These are phyloP conservation scores for Xenoacremonium recifei DNA, from an alignment of 2,329 filamentous ascomycete species.

Conservation along the genomic window DNA sequence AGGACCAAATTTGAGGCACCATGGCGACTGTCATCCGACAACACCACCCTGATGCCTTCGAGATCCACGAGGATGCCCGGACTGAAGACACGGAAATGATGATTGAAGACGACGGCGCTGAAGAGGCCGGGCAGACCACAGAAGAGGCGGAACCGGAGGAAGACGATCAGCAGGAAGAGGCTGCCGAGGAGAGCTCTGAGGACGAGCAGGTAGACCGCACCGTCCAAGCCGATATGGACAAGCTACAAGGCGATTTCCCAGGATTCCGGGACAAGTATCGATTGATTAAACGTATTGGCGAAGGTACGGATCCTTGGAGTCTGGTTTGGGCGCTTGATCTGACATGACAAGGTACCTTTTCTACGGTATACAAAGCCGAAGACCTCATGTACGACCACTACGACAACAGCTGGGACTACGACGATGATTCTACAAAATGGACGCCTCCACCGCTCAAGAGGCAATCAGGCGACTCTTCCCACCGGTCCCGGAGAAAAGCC, in stretches of 20 bases:
- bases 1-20: constrained; percentile 1
- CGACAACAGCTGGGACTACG: constrained; percentile 83
- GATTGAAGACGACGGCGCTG: constrained; percentile 37
- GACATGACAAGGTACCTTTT: constrained; percentile 88
- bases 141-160: constrained; percentile 20
- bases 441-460: constrained; percentile 64
- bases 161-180: constrained; percentile 38
- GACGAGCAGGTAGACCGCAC: constrained; percentile 64
- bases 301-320: too few relatives aligned
- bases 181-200: constrained; percentile 47
- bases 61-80: constrained; percentile 49
- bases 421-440: constrained; percentile 65
- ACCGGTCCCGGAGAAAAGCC: constrained; percentile 35
- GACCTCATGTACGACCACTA: constrained; percentile 83
- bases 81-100: constrained; percentile 52
- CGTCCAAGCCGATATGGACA: constrained; percentile 84
- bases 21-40: constrained; percentile 22
- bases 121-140: constrained; percentile 17
- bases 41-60: constrained; percentile 38
- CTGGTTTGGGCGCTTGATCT: too few relatives aligned
- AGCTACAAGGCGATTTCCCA: constrained; percentile 76
- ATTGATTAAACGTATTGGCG: constrained; percentile 93
- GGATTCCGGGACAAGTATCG: constrained; percentile 83
- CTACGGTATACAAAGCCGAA: constrained; percentile 97
- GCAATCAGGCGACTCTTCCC: constrained; percentile 34